Base-by-base conservation (phyloP, 140 eudicot species). In the Flaveria floridana region DNA sequence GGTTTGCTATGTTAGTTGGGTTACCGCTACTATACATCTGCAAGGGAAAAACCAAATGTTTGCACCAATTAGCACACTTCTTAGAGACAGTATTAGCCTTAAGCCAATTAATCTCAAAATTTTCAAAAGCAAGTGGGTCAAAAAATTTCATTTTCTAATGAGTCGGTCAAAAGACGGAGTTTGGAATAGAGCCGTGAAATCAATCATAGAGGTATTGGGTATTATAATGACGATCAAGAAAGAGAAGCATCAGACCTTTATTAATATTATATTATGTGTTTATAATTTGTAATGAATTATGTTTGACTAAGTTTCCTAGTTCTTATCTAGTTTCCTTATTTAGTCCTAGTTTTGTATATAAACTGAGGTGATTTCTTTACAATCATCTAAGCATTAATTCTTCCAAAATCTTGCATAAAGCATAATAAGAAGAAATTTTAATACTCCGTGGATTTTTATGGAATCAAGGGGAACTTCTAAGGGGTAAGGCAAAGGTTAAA, bases 11-110 rank as follows among this genome's bases (percentile, higher is more conserved):
- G 76, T 95, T 95, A 70, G 99, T 87, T 11, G 99, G 99, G 81
- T 95, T 95, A 63, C 99, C 99, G 74, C 99, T 95, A 79, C 99
- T 95, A 79, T 89, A 95, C 89, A 95, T 95, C 99, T 95, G 95
- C 66, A 84, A 53, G 41, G 55, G 8, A 70, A 74, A 79, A 69
- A 28, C 50, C 34, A 58, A 26, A 30, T 67, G 55, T 65, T 64
- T 25, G n/a, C 25, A 67, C 57, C 58, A 59, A 28, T 74, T 62
- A 77, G 68, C 26, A 69, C 69, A 21, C 59, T 41, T 28, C 16
- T 39, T 21, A 25, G 16, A 3, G 34, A 30, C 62, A 8, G 3
- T 11, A 21, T 55, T 57, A 26, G 26, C 53, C 18, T 79, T 37
- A 44, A 77, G 63, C 44, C 34, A 13, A 25, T 2, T 42, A 20